Evolutionary conservation across 352 stramenopile species (phyloP), one percentile per base, ranked within the genome.

Genomic region (Hyaloperonospora brassicae): DNA sequence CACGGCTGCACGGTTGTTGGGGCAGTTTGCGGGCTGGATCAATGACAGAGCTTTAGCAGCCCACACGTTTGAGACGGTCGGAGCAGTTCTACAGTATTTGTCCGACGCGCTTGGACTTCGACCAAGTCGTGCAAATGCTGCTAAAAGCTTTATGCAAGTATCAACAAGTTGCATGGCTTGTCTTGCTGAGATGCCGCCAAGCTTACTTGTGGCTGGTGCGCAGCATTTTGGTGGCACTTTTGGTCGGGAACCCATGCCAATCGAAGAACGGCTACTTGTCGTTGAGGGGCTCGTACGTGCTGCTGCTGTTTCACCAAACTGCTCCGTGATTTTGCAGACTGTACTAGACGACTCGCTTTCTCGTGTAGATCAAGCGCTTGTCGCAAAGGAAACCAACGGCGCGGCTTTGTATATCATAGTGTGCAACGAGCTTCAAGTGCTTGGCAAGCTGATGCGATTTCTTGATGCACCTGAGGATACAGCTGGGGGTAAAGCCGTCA

Each of bases 71-170:
- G 69, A 86, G 22, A 69, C 58, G 0, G 51, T 88, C 9, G 55
- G 48, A 13, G 59, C 69, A 41, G 72, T 84, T 39, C 53, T 85
- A 21, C 66, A 75, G 46, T 87, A 82, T 59, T 55, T 89, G n/a
- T 72, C 77, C 7, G 58, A 51, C 4, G 79, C 79, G 0, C 55
- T 89, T 39, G 50, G 56, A 0, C 42, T 74, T 13, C 46, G 44
- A 5, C 30, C 47, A 27, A 84, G 79, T 52, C 66, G 69, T 25
- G 21, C 62, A 2, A 77, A 74, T 54, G 76, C 79, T 39, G 73
- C 76, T 1, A 84, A 66, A 52, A 89, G 79, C 50, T 86, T 89
- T 40, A 86, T 89, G 76, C 79, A 89, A 62, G 57, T 87, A 40
- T 61, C 69, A 14, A 86, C 72, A 2, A 64, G 48, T 27, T 87